phyloP scores from a whole-genome alignment of 1,284 basidiomycete genomes.

The Sporisorium reilianum region DNA sequence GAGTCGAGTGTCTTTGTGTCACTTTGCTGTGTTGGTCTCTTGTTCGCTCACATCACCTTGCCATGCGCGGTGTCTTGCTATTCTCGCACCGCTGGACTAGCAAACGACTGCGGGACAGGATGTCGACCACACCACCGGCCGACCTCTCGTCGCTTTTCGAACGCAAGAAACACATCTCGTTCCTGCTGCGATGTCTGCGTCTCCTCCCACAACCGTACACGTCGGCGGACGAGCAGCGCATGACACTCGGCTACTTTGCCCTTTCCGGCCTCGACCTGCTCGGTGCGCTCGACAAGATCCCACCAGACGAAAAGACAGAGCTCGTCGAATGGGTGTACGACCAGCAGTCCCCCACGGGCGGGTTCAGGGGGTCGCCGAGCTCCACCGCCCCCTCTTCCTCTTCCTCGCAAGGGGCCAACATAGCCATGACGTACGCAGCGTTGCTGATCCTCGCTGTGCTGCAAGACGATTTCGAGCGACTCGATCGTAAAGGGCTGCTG shows the following conservation, averaged over 20 bases:
- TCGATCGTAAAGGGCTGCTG: slow-evolving; percentile 41
- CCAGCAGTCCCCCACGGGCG: slow-evolving; percentile 75
- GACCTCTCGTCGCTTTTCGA: slow-evolving; percentile 7
- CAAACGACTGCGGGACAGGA: not conserved
- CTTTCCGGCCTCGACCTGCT: slow-evolving; percentile 62
- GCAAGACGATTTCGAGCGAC: slow-evolving; percentile 51
- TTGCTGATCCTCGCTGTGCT: slow-evolving; percentile 59
- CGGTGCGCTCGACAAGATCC: slow-evolving; percentile 25
- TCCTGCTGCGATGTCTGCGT: slow-evolving; percentile 59
- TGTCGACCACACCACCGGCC: not conserved
- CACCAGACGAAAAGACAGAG: slow-evolving; percentile 26
- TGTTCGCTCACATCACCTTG: not conserved
- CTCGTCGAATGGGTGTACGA: slow-evolving; percentile 83
- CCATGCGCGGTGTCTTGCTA: too few relatives aligned
- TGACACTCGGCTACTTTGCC: slow-evolving; percentile 66
- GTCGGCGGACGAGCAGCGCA: slow-evolving; percentile 62
- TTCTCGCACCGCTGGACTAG: too few relatives aligned
- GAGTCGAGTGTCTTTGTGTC: slow-evolving; percentile 8
- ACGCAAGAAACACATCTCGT: slow-evolving; percentile 55
- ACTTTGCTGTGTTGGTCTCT: slow-evolving; percentile 3
- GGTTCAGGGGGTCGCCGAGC: slow-evolving; percentile 48
- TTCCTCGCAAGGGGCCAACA: slow-evolving; percentile 18
- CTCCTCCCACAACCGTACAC: slow-evolving; percentile 62
- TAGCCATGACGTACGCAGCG: slow-evolving; percentile 66
- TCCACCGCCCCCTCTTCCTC: not conserved